Percentiles rank a stretch among this genome's conserved stretches.
phyloP scores from a whole-genome alignment of 495 filamentous ascomycete species.

The Penicillium alfredii region DNA sequence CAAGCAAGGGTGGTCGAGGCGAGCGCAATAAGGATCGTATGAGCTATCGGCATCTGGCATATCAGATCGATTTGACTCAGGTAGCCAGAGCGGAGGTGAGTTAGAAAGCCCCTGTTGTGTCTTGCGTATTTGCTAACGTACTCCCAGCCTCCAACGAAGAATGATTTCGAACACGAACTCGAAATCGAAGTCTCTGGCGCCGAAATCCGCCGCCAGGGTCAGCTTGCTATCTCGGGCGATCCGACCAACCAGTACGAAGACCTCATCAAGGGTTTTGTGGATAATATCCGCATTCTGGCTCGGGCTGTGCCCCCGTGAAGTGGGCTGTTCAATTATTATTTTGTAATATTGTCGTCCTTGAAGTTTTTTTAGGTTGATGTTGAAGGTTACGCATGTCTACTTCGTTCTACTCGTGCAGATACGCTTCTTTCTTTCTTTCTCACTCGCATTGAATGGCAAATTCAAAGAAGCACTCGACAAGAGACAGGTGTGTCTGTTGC shows the following conservation, averaged over 20 bases:
- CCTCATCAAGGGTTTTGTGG: conserved; percentile 73
- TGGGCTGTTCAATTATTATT: too few relatives aligned
- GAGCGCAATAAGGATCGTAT: conserved; percentile 80
- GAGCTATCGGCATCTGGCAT: conserved; percentile 77
- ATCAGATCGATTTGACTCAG: conserved; percentile 86
- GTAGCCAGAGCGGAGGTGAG: conserved; percentile 62
- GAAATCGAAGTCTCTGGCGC: conserved; percentile 74
- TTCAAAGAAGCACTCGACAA: too few relatives aligned
- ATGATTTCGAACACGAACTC: conserved; percentile 76
- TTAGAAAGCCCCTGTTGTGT: conserved; percentile 10
- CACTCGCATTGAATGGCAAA: too few relatives aligned
- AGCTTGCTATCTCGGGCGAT: conserved; percentile 48
- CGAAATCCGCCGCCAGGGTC: conserved; percentile 64
- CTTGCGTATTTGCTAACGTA: too few relatives aligned
- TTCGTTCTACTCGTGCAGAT: too few relatives aligned
- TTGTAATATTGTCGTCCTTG: too few relatives aligned
- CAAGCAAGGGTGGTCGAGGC: conserved; percentile 32
- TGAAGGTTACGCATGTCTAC: too few relatives aligned
- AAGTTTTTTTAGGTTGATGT: too few relatives aligned
- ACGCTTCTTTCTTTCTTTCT: too few relatives aligned
- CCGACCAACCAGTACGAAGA: conserved; percentile 61
- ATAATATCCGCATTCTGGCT: conserved; percentile 73
- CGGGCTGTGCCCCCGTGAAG: conserved; percentile 40
- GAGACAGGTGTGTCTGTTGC: too few relatives aligned
- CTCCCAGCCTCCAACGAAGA: conserved; percentile 33